phyloP scores from a whole-genome alignment of 495 filamentous ascomycete genomes.

The Podospora pseudopauciseta region DNA sequence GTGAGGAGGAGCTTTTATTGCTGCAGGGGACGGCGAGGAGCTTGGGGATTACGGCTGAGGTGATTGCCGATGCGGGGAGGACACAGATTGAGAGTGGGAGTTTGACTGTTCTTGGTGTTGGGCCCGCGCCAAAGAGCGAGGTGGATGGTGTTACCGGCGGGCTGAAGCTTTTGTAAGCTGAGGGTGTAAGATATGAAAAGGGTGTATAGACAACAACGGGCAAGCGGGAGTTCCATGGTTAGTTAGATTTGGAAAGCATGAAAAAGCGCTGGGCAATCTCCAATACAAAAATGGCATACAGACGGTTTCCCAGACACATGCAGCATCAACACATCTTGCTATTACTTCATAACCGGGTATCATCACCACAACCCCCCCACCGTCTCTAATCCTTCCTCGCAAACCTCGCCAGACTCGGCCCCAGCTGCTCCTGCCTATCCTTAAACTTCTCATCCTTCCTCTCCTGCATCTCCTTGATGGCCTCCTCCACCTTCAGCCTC shows the following conservation, averaged over 20 bases:
- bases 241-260: not conserved
- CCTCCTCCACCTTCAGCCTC: slow-evolving; percentile 56
- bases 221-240: not conserved
- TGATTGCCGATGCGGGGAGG: slow-evolving; percentile 91
- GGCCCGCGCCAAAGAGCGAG: slow-evolving; percentile 80
- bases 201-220: not conserved
- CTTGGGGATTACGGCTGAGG: slow-evolving; percentile 78
- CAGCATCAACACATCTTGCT: slow-evolving; percentile 1
- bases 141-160: slow-evolving; percentile 83
- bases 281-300: not conserved
- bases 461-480: slow-evolving; percentile 42
- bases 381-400: slow-evolving; percentile 42
- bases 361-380: slow-evolving; percentile 14
- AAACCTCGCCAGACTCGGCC: slow-evolving; percentile 46
- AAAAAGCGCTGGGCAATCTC: not conserved
- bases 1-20: slow-evolving; percentile 75
- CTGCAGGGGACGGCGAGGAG: slow-evolving; percentile 76
- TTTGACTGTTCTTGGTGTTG: slow-evolving; percentile 84
- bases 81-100: slow-evolving; percentile 95
- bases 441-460: slow-evolving; percentile 40
- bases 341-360: slow-evolving; percentile 26
- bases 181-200: not conserved
- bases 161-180: slow-evolving; percentile 73
- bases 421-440: slow-evolving; percentile 44
- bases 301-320: not conserved